Evolutionary conservation across 1,284 basidiomycete genomes (phyloP).

Genomic region (Afroboletus lepidellus): DNA sequence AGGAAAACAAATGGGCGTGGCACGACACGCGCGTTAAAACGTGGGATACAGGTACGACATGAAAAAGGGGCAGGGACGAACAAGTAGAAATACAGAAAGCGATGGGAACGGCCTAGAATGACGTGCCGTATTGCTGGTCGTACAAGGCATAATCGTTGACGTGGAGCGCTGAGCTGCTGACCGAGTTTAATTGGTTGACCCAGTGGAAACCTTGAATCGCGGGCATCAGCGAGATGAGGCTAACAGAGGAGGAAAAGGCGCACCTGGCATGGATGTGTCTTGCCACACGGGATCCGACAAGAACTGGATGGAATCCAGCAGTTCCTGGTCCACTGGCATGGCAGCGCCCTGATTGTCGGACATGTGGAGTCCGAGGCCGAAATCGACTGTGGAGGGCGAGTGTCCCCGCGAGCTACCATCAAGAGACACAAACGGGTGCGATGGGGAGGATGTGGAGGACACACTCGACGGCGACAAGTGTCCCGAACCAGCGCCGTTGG

Average conservation of each 20-base stretch:
- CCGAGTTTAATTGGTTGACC: slow-evolving; percentile 37
- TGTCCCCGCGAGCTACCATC: slow-evolving; percentile 9
- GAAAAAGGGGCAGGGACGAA: neutral
- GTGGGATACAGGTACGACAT: neutral
- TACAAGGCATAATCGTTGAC: slow-evolving; percentile 32
- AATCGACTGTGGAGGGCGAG: slow-evolving; percentile 10
- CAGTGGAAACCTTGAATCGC: slow-evolving; percentile 39
- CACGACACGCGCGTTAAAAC: neutral
- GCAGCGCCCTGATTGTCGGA: slow-evolving; percentile 44
- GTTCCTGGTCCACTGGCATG: slow-evolving; percentile 56
- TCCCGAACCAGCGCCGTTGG: slow-evolving; percentile 2
- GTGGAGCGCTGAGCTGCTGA: slow-evolving; percentile 15
- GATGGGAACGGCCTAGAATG: too few relatives aligned
- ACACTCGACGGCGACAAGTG: slow-evolving; percentile 17
- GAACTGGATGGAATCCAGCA: slow-evolving; percentile 60
- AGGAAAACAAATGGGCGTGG: neutral
- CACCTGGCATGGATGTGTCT: slow-evolving; percentile 53
- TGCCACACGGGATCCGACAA: slow-evolving; percentile 53
- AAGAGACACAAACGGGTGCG: slow-evolving; percentile 10
- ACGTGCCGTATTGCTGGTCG: slow-evolving; percentile 19
- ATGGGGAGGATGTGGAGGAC: slow-evolving; percentile 19
- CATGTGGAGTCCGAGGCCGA: slow-evolving; percentile 33
- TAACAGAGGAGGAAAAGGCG: slow-evolving; percentile 16
- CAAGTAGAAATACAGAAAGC: too few relatives aligned
- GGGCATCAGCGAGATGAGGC: neutral